Conservation (phyloP, 73 alveolate genomes). For the Tetrahymena elliotti region DNA sequence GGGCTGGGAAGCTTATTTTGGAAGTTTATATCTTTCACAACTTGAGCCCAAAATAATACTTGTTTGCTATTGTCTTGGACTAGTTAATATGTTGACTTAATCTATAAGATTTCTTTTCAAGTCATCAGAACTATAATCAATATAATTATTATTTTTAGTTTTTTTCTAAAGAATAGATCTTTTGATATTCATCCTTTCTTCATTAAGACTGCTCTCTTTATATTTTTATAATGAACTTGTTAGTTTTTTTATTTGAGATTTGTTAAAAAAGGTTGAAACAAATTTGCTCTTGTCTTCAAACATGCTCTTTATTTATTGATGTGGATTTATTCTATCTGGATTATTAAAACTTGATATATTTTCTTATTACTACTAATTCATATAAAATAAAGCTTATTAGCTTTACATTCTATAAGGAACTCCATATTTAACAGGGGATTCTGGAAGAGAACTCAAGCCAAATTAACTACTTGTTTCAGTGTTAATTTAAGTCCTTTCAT, state of each 20-base stretch:
- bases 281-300: not conserved
- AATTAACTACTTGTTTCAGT: not conserved
- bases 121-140: not conserved
- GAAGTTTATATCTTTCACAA: not conserved
- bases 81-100: not conserved
- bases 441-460: not conserved
- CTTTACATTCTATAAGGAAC: not conserved
- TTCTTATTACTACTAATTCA: not conserved
- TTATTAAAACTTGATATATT: not conserved
- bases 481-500: not conserved
- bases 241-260: not conserved
- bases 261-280: not conserved
- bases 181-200: not conserved
- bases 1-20: not conserved
- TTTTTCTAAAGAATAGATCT: not conserved
- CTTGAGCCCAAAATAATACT: not conserved
- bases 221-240: not conserved
- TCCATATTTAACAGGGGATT: not conserved
- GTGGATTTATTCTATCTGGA: not conserved
- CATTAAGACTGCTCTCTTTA: not conserved
- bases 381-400: not conserved
- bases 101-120: not conserved
- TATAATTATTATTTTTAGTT: not conserved
- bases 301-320: not conserved
- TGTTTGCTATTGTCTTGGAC: not conserved